Evolutionary conservation across 768 basidiomycete species (phyloP).

Genomic region (Tulasnella sp.): DNA sequence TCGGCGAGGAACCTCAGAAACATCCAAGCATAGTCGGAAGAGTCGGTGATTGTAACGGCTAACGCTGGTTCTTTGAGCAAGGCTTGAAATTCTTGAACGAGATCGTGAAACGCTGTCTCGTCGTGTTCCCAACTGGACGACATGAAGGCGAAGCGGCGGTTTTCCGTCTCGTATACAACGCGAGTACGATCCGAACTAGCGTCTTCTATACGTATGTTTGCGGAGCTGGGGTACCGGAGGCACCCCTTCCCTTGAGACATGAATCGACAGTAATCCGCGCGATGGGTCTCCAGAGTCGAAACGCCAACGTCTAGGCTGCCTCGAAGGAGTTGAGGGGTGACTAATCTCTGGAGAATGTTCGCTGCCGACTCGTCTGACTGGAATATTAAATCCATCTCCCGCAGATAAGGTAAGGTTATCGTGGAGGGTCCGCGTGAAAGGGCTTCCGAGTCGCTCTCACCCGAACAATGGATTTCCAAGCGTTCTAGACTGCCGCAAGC

Average conservation of each 20-base stretch:
- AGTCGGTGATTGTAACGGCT: too few relatives aligned
- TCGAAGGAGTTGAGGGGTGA: background rate
- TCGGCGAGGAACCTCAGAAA: too few relatives aligned
- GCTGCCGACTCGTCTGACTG: too few relatives aligned
- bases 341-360: background rate
- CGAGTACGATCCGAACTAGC: background rate
- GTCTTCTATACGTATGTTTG: background rate
- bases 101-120: background rate
- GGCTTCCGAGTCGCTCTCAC: too few relatives aligned
- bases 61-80: background rate
- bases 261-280: background rate
- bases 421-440: too few relatives aligned
- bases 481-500: too few relatives aligned
- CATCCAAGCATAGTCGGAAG: too few relatives aligned
- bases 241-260: background rate
- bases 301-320: background rate
- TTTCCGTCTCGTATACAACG: background rate
- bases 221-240: background rate
- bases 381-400: too few relatives aligned
- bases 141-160: background rate
- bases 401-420: too few relatives aligned
- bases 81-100: background rate
- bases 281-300: background rate
- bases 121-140: too few relatives aligned
- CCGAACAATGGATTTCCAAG: too few relatives aligned